A percentile compares a stretch with the other conserved stretches of the same genome.
phyloP scores from a whole-genome alignment of 2,329 filamentous ascomycete species.

The Cadophora sp. region DNA sequence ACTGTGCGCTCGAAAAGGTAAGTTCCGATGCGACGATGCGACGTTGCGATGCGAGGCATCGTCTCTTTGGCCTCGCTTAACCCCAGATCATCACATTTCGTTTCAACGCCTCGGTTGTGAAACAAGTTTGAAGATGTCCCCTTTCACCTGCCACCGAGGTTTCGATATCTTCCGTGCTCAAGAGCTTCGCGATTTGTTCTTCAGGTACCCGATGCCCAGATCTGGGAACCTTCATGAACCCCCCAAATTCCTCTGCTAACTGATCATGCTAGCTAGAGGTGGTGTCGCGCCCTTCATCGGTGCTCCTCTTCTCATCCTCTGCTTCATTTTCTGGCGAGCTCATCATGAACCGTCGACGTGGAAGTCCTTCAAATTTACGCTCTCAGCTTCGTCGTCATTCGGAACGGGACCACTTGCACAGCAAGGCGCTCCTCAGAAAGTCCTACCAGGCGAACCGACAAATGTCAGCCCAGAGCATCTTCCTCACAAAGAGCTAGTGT shows the following conservation, averaged over 20 bases:
- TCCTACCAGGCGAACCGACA: background rate
- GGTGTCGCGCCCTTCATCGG: conserved; percentile 6
- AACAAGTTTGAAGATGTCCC: background rate
- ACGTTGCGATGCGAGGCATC: conserved; percentile 7
- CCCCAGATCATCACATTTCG: background rate
- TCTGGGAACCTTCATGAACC: background rate
- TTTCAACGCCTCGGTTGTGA: conserved; percentile 7
- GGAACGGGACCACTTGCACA: background rate
- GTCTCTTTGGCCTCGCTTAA: background rate
- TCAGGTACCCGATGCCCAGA: background rate
- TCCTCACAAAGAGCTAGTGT: conserved; percentile 44
- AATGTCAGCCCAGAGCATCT: conserved; percentile 17
- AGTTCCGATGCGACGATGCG: background rate
- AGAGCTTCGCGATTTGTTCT: conserved; percentile 16
- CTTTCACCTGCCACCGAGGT: background rate
- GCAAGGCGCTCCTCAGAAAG: conserved; percentile 4
- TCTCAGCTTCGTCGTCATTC: background rate
- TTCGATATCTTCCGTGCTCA: conserved; percentile 5
- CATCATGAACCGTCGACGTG: conserved; percentile 13
- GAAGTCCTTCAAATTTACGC: background rate
- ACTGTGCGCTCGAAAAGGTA: background rate
- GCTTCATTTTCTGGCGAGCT: conserved; percentile 9
- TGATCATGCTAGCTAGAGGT: conserved; percentile 16
- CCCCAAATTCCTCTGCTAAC: background rate
- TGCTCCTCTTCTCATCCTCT: conserved; percentile 13